Percentiles rank a stretch among this genome's conserved stretches.
These are phyloP conservation scores for Fraxinus dipetala DNA, from an alignment of 305 asterid genomes.

Conservation along the genomic window DNA sequence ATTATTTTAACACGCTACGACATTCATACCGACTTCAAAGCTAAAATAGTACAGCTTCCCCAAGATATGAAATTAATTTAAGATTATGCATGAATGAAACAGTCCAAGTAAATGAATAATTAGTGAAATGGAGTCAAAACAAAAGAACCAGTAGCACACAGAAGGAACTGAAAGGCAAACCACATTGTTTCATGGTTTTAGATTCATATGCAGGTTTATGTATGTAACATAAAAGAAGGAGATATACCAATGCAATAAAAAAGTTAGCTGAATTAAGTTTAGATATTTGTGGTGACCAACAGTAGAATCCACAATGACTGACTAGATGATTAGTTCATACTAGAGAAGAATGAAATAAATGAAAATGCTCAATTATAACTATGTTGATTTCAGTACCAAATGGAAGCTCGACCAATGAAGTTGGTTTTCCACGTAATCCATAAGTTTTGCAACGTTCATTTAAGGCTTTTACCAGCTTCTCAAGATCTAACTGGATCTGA, in stretches of 20 bases:
- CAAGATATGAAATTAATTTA: not conserved
- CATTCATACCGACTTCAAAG: not conserved
- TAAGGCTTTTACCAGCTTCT: constrained; percentile 74
- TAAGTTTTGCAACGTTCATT: constrained; percentile 94
- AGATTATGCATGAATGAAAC: not conserved
- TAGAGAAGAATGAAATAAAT: constrained; percentile 14
- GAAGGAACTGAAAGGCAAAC: constrained; percentile 8
- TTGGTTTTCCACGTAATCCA: constrained; percentile 94
- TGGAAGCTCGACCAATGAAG: constrained; percentile 88
- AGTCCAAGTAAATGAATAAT: not conserved
- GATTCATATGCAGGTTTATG: not conserved
- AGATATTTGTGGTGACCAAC: constrained; percentile 1
- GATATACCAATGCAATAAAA: not conserved
- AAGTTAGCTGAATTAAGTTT: not conserved
- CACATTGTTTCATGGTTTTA: not conserved
- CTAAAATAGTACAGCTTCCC: constrained; percentile 15
- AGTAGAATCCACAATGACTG: not conserved
- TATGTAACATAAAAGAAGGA: not conserved
- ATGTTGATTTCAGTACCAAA: constrained; percentile 57
- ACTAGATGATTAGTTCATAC: not conserved
- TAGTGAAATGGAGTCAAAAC: not conserved
- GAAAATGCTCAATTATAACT: constrained; percentile 7
- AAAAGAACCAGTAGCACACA: not conserved
- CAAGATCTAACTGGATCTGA: constrained; percentile 73
- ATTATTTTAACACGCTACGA: not conserved